Evolutionary conservation across 306 rosid species (phyloP).

Genomic region (Mucuna pruriens): DNA sequence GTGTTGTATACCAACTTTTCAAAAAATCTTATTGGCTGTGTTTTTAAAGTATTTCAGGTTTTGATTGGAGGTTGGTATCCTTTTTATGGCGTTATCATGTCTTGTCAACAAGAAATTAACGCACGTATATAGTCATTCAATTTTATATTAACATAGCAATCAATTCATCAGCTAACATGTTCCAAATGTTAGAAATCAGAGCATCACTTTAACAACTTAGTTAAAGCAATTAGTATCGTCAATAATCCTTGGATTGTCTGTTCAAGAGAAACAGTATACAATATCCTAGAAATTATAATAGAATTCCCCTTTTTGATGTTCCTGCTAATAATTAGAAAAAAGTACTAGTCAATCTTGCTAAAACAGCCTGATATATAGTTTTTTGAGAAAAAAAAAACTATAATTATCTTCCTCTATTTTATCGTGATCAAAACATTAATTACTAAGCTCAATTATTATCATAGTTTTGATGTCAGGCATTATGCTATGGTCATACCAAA

Average conservation of each 20-base stretch:
- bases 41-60: not conserved
- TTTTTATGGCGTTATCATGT: not conserved
- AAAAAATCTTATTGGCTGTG: not conserved
- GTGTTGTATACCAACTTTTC: not conserved
- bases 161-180: not conserved
- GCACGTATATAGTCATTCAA: not conserved
- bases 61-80: not conserved
- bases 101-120: not conserved
- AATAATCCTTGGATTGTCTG: not conserved
- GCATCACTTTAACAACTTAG: not conserved
- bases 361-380: not conserved
- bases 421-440: not conserved
- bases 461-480: not conserved
- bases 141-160: not conserved
- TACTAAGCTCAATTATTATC: not conserved
- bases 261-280: not conserved
- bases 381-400: not conserved
- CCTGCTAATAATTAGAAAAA: not conserved
- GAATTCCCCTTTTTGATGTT: not conserved
- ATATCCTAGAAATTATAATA: not conserved
- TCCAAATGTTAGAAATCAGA: not conserved
- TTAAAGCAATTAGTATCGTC: not conserved
- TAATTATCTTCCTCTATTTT: not conserved
- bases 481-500: not conserved
- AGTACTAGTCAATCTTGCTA: not conserved